A percentile compares a stretch with the other conserved stretches of the same genome.
Conservation (phyloP, 805 yeast genomes). For the Metschnikowia koreensis region DNA sequence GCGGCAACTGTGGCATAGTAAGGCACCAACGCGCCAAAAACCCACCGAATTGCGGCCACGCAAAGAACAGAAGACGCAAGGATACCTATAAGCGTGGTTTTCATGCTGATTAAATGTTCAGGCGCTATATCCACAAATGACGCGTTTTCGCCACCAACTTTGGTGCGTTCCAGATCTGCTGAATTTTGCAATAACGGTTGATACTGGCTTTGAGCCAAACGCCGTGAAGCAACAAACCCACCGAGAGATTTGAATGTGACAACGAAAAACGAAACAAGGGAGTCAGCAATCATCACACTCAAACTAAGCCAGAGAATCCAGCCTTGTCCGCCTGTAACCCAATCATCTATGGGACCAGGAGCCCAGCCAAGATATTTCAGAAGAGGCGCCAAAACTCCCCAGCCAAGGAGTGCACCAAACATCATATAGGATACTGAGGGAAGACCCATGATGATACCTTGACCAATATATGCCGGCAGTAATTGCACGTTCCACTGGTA, state of each 20-base stretch:
- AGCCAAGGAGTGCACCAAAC: constrained; percentile 84
- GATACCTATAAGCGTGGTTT: constrained; percentile 58
- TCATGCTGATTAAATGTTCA: constrained; percentile 47
- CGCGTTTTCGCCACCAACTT: not conserved
- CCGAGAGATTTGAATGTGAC: constrained; percentile 47
- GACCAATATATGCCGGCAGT: constrained; percentile 96
- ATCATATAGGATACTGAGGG: constrained; percentile 90
- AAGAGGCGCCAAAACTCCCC: constrained; percentile 88
- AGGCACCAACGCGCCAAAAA: constrained; percentile 75
- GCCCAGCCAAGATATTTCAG: constrained; percentile 79
- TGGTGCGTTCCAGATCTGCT: not conserved
- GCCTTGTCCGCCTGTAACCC: constrained; percentile 94
- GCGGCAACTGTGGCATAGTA: constrained; percentile 67
- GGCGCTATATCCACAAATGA: constrained; percentile 16
- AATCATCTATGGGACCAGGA: constrained; percentile 82
- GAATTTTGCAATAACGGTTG: not conserved
- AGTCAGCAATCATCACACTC: constrained; percentile 91
- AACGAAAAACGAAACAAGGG: constrained; percentile 74
- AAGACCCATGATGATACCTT: constrained; percentile 96
- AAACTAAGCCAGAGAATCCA: constrained; percentile 96
- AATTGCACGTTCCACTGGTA: constrained; percentile 91
- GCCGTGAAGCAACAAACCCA: constrained; percentile 8
- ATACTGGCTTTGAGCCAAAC: not conserved
- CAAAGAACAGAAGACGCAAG: constrained; percentile 66
- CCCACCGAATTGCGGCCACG: constrained; percentile 55